Conservation (phyloP, 108 stramenopile species). For the Stephanodiscus triporus region DNA sequence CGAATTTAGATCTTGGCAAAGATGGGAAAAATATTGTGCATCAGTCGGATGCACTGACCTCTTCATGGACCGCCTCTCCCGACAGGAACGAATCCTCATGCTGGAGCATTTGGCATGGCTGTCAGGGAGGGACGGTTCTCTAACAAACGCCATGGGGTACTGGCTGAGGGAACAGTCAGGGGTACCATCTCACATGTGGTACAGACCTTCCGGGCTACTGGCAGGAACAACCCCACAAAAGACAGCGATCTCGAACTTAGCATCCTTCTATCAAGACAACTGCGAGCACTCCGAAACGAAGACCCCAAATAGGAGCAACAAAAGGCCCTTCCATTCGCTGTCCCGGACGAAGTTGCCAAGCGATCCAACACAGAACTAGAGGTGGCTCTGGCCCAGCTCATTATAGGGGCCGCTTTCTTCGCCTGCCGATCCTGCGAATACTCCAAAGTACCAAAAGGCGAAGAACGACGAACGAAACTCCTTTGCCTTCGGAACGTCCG, state of each 20-base stretch:
- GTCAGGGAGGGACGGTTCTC: slow-evolving; percentile 8
- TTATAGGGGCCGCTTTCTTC: slow-evolving; percentile 4
- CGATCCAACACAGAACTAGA: background rate
- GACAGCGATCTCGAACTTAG: background rate
- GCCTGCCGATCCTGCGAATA: slow-evolving; percentile 26
- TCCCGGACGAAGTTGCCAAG: slow-evolving; percentile 11
- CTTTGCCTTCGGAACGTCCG: slow-evolving; percentile 2
- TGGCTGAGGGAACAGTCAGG: slow-evolving; percentile 17
- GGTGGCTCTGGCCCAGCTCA: slow-evolving; percentile 10
- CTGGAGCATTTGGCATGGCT: slow-evolving; percentile 9
- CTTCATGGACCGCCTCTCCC: background rate
- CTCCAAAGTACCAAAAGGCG: background rate
- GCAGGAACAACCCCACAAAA: background rate
- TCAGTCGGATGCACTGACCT: background rate
- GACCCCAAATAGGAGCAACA: background rate
- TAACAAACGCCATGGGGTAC: background rate
- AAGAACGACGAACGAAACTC: background rate
- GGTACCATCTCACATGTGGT: background rate
- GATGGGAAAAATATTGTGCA: background rate
- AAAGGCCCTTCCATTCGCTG: background rate
- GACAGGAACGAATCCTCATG: background rate
- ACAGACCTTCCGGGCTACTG: too few relatives aligned
- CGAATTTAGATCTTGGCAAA: background rate
- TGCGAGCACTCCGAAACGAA: background rate
- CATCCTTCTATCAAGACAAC: background rate